These are phyloP conservation scores for Mollisiaceae sp. DNA, from an alignment of 2,329 filamentous ascomycete genomes.

Conservation along the genomic window DNA sequence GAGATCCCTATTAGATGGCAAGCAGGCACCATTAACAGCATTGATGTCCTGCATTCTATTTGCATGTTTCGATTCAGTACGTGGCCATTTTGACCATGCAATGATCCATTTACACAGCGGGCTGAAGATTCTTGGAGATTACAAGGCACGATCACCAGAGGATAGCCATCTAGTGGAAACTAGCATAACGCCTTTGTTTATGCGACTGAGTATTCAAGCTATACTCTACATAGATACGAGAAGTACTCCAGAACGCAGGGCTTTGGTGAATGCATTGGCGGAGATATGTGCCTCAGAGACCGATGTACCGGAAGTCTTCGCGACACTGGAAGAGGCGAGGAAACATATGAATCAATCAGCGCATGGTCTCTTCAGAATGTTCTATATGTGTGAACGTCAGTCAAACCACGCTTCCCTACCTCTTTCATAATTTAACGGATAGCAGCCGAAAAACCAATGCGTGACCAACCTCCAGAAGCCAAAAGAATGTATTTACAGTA, in stretches of 20 bases:
- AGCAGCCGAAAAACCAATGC: slow-evolving; percentile 26
- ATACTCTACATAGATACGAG: slow-evolving; percentile 40
- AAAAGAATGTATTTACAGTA: slow-evolving; percentile 27
- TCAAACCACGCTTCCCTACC: background rate
- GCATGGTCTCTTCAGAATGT: slow-evolving; percentile 36
- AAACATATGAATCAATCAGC: slow-evolving; percentile 31
- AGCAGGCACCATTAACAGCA: slow-evolving; percentile 34
- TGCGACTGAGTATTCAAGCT: slow-evolving; percentile 37
- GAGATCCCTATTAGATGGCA: slow-evolving; percentile 32
- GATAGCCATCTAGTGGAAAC: slow-evolving; percentile 33
- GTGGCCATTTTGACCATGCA: slow-evolving; percentile 38
- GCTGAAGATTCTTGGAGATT: slow-evolving; percentile 36
- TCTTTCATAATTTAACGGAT: slow-evolving; percentile 6
- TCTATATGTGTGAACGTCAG: slow-evolving; percentile 35
- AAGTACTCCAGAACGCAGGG: slow-evolving; percentile 23
- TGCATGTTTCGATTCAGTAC: slow-evolving; percentile 39
- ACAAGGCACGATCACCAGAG: slow-evolving; percentile 17
- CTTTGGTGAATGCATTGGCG: slow-evolving; percentile 31
- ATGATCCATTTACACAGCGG: slow-evolving; percentile 41
- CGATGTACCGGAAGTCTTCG: slow-evolving; percentile 31
- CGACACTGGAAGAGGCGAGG: slow-evolving; percentile 34
- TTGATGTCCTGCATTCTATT: slow-evolving; percentile 41
- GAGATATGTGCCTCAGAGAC: slow-evolving; percentile 23
- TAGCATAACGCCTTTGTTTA: slow-evolving; percentile 36
- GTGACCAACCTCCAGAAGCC: slow-evolving; percentile 26